These are phyloP conservation scores for Yamadazyma blattariae DNA, from an alignment of 1,139 yeast genomes.

Conservation along the genomic window DNA sequence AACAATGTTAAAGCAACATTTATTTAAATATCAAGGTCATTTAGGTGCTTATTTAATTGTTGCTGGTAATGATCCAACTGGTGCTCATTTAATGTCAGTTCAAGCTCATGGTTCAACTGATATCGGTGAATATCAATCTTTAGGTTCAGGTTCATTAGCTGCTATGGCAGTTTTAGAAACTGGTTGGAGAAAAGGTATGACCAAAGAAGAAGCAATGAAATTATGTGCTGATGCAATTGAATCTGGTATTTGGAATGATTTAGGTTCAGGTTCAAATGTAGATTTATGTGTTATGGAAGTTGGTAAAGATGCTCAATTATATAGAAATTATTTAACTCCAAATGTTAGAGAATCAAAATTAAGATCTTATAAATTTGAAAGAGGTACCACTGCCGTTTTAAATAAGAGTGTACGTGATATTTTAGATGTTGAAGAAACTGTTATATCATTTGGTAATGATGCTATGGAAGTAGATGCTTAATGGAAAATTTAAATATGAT, in stretches of 20 bases:
- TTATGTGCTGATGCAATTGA: conserved; percentile 91
- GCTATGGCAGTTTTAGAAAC: conserved; percentile 98
- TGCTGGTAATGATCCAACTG: conserved; percentile 96
- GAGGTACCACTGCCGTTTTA: conserved; percentile 90
- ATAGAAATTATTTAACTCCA: conserved; percentile 88
- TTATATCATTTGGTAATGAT: conserved; percentile 42
- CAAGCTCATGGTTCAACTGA: conserved; percentile 99
- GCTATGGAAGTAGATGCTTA: conserved; percentile 76
- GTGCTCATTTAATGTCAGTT: conserved; percentile 86
- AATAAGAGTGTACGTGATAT: conserved; percentile 61
- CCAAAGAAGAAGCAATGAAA: conserved; percentile 83
- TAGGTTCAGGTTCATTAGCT: conserved; percentile 97
- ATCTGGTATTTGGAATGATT: conserved; percentile 98
- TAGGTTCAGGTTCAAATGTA: conserved; percentile 97
- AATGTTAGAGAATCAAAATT: conserved; percentile 82
- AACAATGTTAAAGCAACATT: conserved; percentile 90
- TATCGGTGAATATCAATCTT: conserved; percentile 85
- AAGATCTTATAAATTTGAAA: conserved; percentile 74
- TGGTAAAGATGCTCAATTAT: conserved; percentile 80
- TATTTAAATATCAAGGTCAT: conserved; percentile 95
- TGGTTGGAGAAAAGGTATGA: conserved; percentile 74
- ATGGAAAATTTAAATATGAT: background rate
- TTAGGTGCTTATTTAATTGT: conserved; percentile 95
- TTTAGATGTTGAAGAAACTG: conserved; percentile 71
- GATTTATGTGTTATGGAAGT: conserved; percentile 95